Conservation (phyloP, 768 basidiomycete species). For the Suillus weaverae region DNA sequence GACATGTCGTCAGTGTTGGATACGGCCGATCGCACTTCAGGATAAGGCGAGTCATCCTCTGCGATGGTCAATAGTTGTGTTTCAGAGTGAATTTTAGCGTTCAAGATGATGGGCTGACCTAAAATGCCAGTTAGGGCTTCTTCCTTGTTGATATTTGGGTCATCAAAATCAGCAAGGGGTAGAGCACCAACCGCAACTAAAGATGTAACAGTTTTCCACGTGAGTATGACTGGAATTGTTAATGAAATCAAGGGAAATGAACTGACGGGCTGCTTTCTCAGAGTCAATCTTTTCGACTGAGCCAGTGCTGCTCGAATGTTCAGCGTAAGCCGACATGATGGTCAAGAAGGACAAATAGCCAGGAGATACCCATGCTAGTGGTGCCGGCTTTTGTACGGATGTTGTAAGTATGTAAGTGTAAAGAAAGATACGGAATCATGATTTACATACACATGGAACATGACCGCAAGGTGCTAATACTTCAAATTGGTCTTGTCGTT, state of each 20-base stretch:
- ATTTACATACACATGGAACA: neutral
- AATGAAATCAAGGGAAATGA: neutral
- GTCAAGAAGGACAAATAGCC: neutral
- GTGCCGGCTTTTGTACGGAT: neutral
- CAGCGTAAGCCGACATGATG: slow-evolving; percentile 22
- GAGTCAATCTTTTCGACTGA: slow-evolving; percentile 20
- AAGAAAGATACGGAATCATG: neutral
- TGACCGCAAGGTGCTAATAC: neutral
- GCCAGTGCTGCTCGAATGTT: slow-evolving; percentile 17
- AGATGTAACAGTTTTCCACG: neutral
- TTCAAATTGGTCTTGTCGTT: neutral
- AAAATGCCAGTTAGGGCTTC: slow-evolving; percentile 16
- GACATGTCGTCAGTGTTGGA: slow-evolving; percentile 47
- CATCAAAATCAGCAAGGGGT: slow-evolving; percentile 38
- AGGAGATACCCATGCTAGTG: neutral
- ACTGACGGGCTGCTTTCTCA: slow-evolving; percentile 15
- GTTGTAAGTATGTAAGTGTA: neutral
- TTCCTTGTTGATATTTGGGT: slow-evolving; percentile 47
- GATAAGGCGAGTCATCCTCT: slow-evolving; percentile 54
- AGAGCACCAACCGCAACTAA: neutral
- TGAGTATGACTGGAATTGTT: neutral
- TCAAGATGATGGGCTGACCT: neutral
- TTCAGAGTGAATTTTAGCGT: neutral
- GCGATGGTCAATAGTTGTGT: slow-evolving; percentile 3
- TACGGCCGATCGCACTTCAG: slow-evolving; percentile 53